Conservation (phyloP, 805 yeast genomes). For the Zygosaccharomyces gambellarensis region DNA sequence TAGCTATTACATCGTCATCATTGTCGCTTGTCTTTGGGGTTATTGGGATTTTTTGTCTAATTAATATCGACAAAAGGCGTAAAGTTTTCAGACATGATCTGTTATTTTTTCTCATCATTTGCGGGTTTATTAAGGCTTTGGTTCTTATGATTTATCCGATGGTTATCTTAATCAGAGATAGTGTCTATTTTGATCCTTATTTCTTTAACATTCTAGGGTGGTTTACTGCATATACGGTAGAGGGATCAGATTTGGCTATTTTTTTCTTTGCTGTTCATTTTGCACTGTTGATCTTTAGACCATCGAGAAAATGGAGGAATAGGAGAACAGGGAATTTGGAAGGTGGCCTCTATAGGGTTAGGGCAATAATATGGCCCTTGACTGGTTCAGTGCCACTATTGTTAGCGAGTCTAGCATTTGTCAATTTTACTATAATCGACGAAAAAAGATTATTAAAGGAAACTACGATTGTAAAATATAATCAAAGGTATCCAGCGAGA, state of each 20-base stretch:
- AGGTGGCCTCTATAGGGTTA: constrained; percentile 65
- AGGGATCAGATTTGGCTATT: constrained; percentile 84
- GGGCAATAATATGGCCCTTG: constrained; percentile 53
- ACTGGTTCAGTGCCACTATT: constrained; percentile 59
- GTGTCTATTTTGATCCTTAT: constrained; percentile 43
- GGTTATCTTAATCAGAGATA: constrained; percentile 42
- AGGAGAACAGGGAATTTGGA: constrained; percentile 44
- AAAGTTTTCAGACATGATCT: constrained; percentile 66
- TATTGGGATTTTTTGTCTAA: constrained; percentile 53
- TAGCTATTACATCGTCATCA: constrained; percentile 47
- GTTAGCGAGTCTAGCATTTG: constrained; percentile 68
- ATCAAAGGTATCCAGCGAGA: constrained; percentile 20
- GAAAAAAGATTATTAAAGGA: constrained; percentile 11
- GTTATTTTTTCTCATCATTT: constrained; percentile 60
- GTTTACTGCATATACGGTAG: constrained; percentile 73
- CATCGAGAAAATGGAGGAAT: constrained; percentile 44
- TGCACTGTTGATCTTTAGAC: constrained; percentile 63
- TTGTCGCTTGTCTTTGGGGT: constrained; percentile 52
- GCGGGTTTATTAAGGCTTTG: constrained; percentile 71
- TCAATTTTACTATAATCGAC: constrained; percentile 33
- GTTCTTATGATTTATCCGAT: constrained; percentile 66
- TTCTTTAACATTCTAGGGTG: constrained; percentile 71
- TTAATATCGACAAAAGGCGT: constrained; percentile 59
- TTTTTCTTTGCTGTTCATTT: constrained; percentile 80
- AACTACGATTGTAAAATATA: constrained; percentile 25